A percentile compares a stretch with the other conserved stretches of the same genome.
Conservation (phyloP, 1,284 basidiomycete genomes). For the Papiliotrema nemorosa region DNA sequence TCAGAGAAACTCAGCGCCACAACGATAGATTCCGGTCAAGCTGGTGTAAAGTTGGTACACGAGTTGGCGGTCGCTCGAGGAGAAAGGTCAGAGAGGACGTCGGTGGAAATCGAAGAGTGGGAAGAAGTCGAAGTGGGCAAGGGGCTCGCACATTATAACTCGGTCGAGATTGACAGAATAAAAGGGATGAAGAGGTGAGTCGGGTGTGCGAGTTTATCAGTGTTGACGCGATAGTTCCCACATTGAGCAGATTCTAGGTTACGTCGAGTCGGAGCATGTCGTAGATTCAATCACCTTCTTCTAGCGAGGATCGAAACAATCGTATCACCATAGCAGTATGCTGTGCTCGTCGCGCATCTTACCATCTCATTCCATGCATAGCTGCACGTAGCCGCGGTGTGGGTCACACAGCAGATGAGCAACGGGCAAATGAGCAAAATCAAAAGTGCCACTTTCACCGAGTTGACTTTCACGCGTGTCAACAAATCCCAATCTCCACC, state of each 20-base stretch:
- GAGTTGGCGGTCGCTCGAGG: conserved; percentile 5
- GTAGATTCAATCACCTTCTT: conserved; percentile 72
- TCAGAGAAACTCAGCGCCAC: conserved; percentile 15
- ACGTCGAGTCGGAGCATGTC: conserved; percentile 93
- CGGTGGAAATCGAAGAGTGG: conserved; percentile 54
- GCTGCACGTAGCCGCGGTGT: too few species aligned
- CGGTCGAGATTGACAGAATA: conserved; percentile 80
- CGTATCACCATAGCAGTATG: too few species aligned
- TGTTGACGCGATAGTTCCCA: conserved; percentile 59
- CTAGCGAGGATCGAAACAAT: too few species aligned
- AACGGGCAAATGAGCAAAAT: too few species aligned
- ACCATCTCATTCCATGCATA: too few species aligned
- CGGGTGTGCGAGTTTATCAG: not conserved
- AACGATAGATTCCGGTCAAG: not conserved
- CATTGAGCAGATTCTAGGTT: conserved; percentile 76
- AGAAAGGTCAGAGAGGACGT: not conserved
- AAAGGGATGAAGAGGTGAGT: conserved; percentile 84
- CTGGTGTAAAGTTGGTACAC: conserved; percentile 8
- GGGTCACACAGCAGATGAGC: too few species aligned
- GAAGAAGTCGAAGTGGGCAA: conserved; percentile 87
- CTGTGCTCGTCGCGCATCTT: too few species aligned
- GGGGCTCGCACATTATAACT: conserved; percentile 94
- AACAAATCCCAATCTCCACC: not conserved
- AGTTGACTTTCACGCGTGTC: not conserved
- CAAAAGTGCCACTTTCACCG: too few species aligned